Conservation (phyloP, 371 early-diverging fungal species). For the Mortierella sp. region DNA sequence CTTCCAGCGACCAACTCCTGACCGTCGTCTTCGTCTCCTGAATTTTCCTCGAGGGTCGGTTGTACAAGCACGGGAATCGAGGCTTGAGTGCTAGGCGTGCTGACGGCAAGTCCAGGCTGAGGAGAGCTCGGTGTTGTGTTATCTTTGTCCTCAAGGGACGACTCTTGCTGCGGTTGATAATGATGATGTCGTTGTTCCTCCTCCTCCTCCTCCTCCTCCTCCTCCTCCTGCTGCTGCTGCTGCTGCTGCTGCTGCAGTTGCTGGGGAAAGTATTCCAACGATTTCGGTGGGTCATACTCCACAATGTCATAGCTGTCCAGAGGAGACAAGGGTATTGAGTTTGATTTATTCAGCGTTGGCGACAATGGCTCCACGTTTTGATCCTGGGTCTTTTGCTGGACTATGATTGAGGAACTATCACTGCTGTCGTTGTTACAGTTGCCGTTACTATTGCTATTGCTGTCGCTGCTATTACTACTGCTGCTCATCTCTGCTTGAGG, state of each 20-base stretch:
- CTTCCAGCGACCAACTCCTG: constrained; percentile 16
- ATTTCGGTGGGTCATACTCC: constrained; percentile 6
- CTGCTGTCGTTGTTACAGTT: neutral
- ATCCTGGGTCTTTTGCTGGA: neutral
- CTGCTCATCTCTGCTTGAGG: neutral
- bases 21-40: constrained; percentile 25
- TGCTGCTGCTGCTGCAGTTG: neutral
- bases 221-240: neutral
- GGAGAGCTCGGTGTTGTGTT: neutral
- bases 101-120: neutral
- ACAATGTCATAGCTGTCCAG: constrained; percentile 17
- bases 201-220: too few species aligned
- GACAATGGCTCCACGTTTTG: neutral
- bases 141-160: neutral
- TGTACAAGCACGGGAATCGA: constrained; percentile 15
- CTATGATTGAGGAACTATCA: neutral
- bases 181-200: neutral
- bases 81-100: constrained; percentile 15
- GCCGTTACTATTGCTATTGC: neutral
- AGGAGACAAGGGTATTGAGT: constrained; percentile 3
- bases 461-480: constrained; percentile 6
- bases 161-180: neutral
- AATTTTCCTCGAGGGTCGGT: constrained; percentile 18
- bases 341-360: neutral
- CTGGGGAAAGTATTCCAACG: constrained; percentile 1